Evolutionary conservation across 352 stramenopile genomes (phyloP), one percentile per base, ranked within the genome.

Genomic region (Globisporangium carolinianum): DNA sequence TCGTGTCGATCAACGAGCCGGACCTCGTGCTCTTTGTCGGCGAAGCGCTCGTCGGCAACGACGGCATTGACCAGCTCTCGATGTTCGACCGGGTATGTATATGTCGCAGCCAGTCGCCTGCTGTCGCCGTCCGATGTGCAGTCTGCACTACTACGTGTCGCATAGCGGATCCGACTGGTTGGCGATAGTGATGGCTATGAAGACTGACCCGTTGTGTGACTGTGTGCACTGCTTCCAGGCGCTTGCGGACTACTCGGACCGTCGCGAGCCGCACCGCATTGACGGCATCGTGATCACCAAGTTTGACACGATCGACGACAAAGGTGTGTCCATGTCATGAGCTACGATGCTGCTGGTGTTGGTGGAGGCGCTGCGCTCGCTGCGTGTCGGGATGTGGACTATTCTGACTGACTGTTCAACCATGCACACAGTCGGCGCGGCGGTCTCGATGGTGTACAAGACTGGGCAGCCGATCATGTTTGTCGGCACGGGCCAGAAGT

Each of bases 261-360:
- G 75, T 68, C 76, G 86, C 67, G 72, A 87, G 42, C 85, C 88
- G 37, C 93, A 97, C 66, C 80, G 91, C 56, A 96, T 99, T 51
- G 96, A 99, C 75, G 97, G 96, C 53, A 98, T 99, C 64, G 89
- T 99, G 58, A 87, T 99, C 61, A 99, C 97, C 52, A 99, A 99
- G 75, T 99, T 99, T 68, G 97, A 99, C 79, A 99, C 97, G 9
- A 98, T 99, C 54, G 97, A 98, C 63, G 96, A 98, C 72, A 99
- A 99, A 75, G 79, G 81, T 91, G 55, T 24, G 68, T 67, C 41
- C n/a, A 4, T 46, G 18, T 24, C 1, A 24, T 24, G 18, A 24
- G 18, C 11, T 8, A 12, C 8, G 5, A 12, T 45, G 39, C 7
- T 10, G 8, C 39, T 45, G 39, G 39, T 12, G 39, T 14, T 45